phyloP scores from a whole-genome alignment of 2,329 filamentous ascomycete species.

The Ophiognomonia clavigignenti-juglandacearum region DNA sequence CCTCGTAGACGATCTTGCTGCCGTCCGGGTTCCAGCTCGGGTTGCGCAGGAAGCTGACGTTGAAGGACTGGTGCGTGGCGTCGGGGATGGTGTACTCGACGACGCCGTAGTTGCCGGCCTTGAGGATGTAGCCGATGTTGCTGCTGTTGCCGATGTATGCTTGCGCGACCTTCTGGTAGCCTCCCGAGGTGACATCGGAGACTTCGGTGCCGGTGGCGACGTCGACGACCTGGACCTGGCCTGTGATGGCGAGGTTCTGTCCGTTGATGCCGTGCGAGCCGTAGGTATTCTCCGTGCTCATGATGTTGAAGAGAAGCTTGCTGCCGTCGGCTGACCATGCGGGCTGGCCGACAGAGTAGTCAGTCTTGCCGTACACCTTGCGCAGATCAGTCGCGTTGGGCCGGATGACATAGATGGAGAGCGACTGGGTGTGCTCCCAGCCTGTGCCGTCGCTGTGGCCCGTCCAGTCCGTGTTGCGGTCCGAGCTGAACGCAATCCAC shows the following conservation, averaged over 20 bases:
- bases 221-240: constrained; percentile 31
- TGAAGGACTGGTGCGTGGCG: constrained; percentile 15
- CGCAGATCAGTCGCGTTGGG: constrained; percentile 29
- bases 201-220: constrained; percentile 31
- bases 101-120: constrained; percentile 22
- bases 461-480: constrained; percentile 36
- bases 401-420: constrained; percentile 34
- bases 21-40: constrained; percentile 31
- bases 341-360: not conserved
- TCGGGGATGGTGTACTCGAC: constrained; percentile 22
- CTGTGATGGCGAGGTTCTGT: constrained; percentile 19
- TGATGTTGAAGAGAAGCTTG: constrained; percentile 31
- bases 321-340: constrained; percentile 1
- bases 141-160: constrained; percentile 15
- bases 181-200: constrained; percentile 22
- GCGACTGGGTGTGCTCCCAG: constrained; percentile 36
- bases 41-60: constrained; percentile 11
- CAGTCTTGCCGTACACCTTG: constrained; percentile 4
- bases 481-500: constrained; percentile 37
- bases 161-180: constrained; percentile 25
- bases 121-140: constrained; percentile 24
- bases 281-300: constrained; percentile 32
- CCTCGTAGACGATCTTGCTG: constrained; percentile 20
- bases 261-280: constrained; percentile 26
- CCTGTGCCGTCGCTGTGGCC: constrained; percentile 34